Evolutionary conservation across 2,329 filamentous ascomycete genomes (phyloP), one percentile per base, ranked within the genome.

Genomic region (Talaromyces sp.): DNA sequence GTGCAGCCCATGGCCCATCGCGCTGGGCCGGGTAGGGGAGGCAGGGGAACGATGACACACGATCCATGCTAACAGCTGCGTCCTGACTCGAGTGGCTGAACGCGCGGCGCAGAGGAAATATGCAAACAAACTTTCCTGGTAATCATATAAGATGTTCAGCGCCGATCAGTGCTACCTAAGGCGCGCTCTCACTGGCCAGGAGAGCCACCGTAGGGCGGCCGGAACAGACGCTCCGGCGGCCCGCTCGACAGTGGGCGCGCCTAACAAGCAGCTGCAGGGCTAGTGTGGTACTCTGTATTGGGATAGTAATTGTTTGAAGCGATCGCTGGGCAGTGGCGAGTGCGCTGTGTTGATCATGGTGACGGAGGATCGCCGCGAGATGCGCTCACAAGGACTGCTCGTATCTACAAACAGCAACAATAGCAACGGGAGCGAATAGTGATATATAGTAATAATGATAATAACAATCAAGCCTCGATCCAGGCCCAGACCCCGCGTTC

Each of bases 81-180:
- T n/a, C 17, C 35, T 38, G 35, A 38, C 14, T 38, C 35, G 14
- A 38, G 35, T 38, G 32, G 32, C 17, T n/a, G 14, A 17, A n/a
- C 35, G 14, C 14, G 38, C 41, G n/a, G 43, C 14, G 21, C 43
- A 19, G 14, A 24, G 19, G 9, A 24, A 46, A 24, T 24, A 46
- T 46, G 43, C 43, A 24, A 8, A 5, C 21, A 46, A 19, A 46
- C 21, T 21, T 46, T 46, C 19, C 43, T 11, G 19, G 43, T 46
- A 46, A 46, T 46, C n/a, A 19, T 46, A 24, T 46, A 46, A 24
- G n/a, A 46, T 24, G 19, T 46, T 8, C 35, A n/a, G 35, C 43
- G 43, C 43, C 43, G 43, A 46, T 46, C 43, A 54, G 50, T 60
- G 17, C 11, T 60, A 46, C 26, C 50, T 32, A 56, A 55, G 27